Conservation (phyloP, 179 eudicot genomes). For the Beta lomatogona region DNA sequence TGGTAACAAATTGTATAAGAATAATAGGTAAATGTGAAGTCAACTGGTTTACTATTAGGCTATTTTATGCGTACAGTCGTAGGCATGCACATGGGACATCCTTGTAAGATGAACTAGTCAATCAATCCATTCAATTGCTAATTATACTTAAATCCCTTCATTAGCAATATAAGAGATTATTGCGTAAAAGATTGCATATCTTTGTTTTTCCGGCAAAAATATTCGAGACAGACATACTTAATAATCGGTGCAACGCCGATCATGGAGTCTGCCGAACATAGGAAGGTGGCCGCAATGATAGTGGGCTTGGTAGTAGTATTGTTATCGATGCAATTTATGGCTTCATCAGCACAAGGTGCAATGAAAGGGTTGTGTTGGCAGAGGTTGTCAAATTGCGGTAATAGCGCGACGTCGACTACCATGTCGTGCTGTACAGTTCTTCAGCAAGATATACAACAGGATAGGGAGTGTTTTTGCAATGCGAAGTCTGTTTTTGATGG, state of each 20-base stretch:
- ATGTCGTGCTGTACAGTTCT: constrained; percentile 1
- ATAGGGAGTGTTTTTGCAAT: constrained; percentile 24
- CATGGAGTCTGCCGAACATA: not conserved
- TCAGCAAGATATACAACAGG: not conserved
- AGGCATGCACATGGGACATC: constrained; percentile 12
- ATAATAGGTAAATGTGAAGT: constrained; percentile 4
- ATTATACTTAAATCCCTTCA: not conserved
- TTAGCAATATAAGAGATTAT: not conserved
- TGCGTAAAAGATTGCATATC: not conserved
- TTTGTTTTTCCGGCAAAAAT: not conserved
- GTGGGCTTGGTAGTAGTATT: not conserved
- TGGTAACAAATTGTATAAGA: not conserved
- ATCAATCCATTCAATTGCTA: not conserved
- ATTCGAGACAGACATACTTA: not conserved
- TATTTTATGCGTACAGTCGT: not conserved
- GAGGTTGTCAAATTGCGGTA: not conserved
- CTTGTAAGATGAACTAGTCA: constrained; percentile 1
- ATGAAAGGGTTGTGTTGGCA: constrained; percentile 7
- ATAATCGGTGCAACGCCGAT: not conserved
- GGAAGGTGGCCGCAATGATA: not conserved
- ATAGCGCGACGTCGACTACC: not conserved
- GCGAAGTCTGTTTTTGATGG: not conserved
- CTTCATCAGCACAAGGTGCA: not conserved
- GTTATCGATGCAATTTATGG: not conserved
- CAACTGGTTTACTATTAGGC: not conserved